phyloP scores from a whole-genome alignment of 192 early-diverging fungal species.

The Coemansia sp. region DNA sequence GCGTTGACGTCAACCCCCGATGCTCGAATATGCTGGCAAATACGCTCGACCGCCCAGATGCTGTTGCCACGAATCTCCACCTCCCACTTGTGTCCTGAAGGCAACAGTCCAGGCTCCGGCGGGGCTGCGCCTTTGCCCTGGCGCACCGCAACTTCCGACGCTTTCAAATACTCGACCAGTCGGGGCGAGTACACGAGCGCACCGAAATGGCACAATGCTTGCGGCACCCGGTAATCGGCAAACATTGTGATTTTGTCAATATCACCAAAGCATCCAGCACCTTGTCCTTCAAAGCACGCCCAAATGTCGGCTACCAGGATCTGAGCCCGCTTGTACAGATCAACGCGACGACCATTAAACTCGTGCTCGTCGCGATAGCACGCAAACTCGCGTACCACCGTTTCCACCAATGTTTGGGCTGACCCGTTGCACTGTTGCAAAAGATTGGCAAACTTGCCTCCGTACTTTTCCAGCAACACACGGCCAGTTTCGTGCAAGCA shows the following conservation, averaged over 20 bases:
- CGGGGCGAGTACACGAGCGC: conserved; percentile 66
- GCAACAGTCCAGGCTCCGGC: conserved; percentile 37
- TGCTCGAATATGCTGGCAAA: conserved; percentile 25
- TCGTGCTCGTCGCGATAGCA: conserved; percentile 67
- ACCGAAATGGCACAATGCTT: conserved; percentile 71
- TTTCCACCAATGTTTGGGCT: conserved; percentile 58
- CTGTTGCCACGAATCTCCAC: conserved; percentile 80
- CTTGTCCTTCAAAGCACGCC: conserved; percentile 78
- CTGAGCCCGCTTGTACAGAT: conserved; percentile 78
- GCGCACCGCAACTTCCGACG: conserved; percentile 16
- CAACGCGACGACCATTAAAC: conserved; percentile 59
- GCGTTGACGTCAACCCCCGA: conserved; percentile 59
- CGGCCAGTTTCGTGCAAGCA: conserved; percentile 69
- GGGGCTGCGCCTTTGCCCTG: background rate
- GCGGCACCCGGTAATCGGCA: conserved; percentile 83
- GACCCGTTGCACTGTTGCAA: conserved; percentile 56
- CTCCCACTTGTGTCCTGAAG: conserved; percentile 64
- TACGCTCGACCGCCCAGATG: conserved; percentile 76
- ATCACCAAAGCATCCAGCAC: conserved; percentile 64
- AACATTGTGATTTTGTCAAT: conserved; percentile 86
- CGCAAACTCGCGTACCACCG: conserved; percentile 60
- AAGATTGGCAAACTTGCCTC: conserved; percentile 63
- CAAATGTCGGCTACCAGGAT: conserved; percentile 84
- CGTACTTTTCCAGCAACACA: conserved; percentile 63
- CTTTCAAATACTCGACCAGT: conserved; percentile 50